Percentiles rank a stretch among this genome's conserved stretches.
Conservation (phyloP, 148 eudicot genomes). For the Beta vulgaris region DNA sequence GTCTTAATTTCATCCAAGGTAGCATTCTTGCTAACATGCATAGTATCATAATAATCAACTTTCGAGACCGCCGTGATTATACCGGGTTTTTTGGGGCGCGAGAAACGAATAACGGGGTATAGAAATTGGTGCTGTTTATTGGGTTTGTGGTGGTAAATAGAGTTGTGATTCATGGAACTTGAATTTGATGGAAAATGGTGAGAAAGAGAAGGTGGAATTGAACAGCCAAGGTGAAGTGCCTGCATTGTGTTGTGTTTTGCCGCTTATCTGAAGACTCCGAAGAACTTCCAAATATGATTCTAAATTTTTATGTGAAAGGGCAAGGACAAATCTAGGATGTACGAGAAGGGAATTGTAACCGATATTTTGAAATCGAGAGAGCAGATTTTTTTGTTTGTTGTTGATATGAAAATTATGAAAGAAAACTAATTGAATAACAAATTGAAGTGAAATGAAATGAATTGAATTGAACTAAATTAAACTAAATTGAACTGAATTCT, state of each 20-base stretch:
- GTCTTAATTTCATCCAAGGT: slow-evolving; percentile 64
- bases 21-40: slow-evolving; percentile 59
- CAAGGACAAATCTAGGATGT: too few species aligned
- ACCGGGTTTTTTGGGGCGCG: slow-evolving; percentile 7
- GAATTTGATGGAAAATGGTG: neutral
- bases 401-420: too few species aligned
- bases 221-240: neutral
- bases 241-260: slow-evolving; percentile 13
- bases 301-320: too few species aligned
- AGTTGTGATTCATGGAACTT: neutral
- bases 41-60: slow-evolving; percentile 54
- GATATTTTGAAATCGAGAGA: too few species aligned
- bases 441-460: too few species aligned
- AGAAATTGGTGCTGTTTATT: neutral
- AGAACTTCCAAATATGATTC: too few species aligned
- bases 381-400: too few species aligned
- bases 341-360: too few species aligned
- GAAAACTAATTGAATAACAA: too few species aligned
- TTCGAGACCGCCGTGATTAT: slow-evolving; percentile 28
- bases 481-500: too few species aligned
- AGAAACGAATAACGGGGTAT: neutral
- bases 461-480: too few species aligned
- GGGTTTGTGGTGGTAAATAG: neutral
- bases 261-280: too few species aligned
- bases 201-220: neutral